A percentile compares a stretch with the other conserved stretches of the same genome.
Conservation (phyloP, 2,329 filamentous ascomycete genomes). For the Xylaria sp. region DNA sequence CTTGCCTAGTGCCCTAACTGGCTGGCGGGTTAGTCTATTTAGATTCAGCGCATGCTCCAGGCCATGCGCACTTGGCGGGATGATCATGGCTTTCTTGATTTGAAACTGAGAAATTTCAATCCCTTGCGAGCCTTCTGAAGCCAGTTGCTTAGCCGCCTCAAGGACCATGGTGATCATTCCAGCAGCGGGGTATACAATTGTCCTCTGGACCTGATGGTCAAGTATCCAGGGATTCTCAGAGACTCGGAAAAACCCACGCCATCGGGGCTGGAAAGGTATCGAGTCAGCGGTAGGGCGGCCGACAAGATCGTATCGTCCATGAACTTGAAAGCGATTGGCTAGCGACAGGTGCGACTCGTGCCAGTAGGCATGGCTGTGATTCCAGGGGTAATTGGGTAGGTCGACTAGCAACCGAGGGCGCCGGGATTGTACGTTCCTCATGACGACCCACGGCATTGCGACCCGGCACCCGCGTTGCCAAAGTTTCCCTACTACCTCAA, state of each 20-base stretch:
- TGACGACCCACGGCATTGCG: constrained; percentile 25
- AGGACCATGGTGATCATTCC: constrained; percentile 54
- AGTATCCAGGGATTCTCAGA: constrained; percentile 55
- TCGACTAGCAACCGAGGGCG: constrained; percentile 41
- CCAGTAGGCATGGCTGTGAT: constrained; percentile 56
- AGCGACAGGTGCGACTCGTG: constrained; percentile 52
- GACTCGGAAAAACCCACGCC: constrained; percentile 53
- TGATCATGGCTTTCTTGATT: constrained; percentile 55
- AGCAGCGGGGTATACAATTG: constrained; percentile 53
- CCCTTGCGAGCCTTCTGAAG: constrained; percentile 33
- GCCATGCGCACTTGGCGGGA: constrained; percentile 49
- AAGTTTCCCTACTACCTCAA: constrained; percentile 24
- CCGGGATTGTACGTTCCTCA: constrained; percentile 18
- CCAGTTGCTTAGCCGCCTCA: constrained; percentile 49
- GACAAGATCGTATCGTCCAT: constrained; percentile 54
- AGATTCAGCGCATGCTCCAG: constrained; percentile 55
- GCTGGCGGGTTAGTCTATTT: constrained; percentile 24
- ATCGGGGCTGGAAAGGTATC: constrained; percentile 49
- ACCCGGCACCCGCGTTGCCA: constrained; percentile 25
- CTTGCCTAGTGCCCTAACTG: neutral
- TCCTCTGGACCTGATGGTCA: constrained; percentile 55
- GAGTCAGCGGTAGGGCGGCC: constrained; percentile 50
- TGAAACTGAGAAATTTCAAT: constrained; percentile 50
- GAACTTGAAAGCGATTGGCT: constrained; percentile 47
- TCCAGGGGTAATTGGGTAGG: constrained; percentile 58